Evolutionary conservation across 371 early-diverging fungal genomes (phyloP), one percentile per base, ranked within the genome.

Genomic region (Capniomyces stellatus): DNA sequence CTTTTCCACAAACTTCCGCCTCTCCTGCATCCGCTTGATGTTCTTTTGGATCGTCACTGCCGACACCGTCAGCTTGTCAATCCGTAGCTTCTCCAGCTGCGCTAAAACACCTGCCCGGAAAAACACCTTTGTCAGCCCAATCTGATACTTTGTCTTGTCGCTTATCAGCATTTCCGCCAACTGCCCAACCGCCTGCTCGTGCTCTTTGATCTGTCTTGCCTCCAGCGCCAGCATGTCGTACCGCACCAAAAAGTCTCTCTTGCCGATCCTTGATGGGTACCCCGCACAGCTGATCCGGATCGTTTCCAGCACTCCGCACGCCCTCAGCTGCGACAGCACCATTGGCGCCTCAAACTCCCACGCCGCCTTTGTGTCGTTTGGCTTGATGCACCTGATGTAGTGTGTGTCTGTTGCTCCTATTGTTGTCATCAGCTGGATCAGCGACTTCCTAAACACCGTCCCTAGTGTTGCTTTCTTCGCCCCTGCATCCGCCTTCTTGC

Each of bases 271-370:
- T 3, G 87, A 79, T 22, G 99, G 99, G 70, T 96, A 99, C 29
- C 99, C 99, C 18, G 92, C 92, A 64, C 96, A 89, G 66, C 88
- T 87, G 65, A 99, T 99, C 40, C 95, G 82, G 62, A 99, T 98
- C 0, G 99, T 99, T 71, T 99, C 99, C 25, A 99, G 65, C 18
- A 99, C 98, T 79, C 99, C 99, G 73, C 99, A 99, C 35, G 99
- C 99, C 52, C 92, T 82, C 47, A 99, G 67, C 71, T 99, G 99
- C 28, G 85, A 70, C 3, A 98, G 72, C 13, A 98, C 94, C 81
- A 91, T 83, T 40, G 78, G 79, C 24, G 90, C 80, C 51, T 98
- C 93, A 60, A 98, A 91, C 19, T 59, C 72, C 81, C 87, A 87
- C 19, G 93, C 78, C 1, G 73, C 75, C 69, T 96, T 96, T 53